A percentile compares a stretch with the other conserved stretches of the same genome.
Conservation (phyloP, 352 stramenopile genomes). For the Phytophthora pini region DNA sequence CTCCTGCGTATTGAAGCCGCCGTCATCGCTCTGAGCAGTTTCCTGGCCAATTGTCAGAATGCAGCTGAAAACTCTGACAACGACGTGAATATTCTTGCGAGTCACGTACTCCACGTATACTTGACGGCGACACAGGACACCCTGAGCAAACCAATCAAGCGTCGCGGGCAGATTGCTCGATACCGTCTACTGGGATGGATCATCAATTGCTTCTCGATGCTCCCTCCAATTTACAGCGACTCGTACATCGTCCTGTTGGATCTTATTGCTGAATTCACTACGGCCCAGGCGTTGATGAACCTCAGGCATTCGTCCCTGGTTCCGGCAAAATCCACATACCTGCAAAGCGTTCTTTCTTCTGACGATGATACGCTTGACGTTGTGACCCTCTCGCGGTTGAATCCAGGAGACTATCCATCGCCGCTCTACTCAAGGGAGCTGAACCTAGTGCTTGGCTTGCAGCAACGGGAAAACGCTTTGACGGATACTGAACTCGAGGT, state of each 20-base stretch:
- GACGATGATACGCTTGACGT: conserved; percentile 72
- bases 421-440: conserved; percentile 77
- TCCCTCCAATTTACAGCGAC: conserved; percentile 83
- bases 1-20: conserved; percentile 85
- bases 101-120: conserved; percentile 78
- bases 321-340: conserved; percentile 68
- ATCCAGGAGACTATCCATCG: conserved; percentile 67
- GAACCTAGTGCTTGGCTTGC: conserved; percentile 76
- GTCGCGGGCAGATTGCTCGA: conserved; percentile 78
- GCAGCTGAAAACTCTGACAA: conserved; percentile 37
- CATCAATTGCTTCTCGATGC: conserved; percentile 74
- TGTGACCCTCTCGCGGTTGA: conserved; percentile 56
- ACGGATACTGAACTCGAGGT: conserved; percentile 86
- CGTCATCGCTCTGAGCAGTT: conserved; percentile 71
- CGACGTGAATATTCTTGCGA: conserved; percentile 64
- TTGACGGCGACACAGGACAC: conserved; percentile 62
- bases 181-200: conserved; percentile 83
- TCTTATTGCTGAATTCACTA: conserved; percentile 81
- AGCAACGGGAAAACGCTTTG: conserved; percentile 74
- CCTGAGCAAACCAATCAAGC: conserved; percentile 80
- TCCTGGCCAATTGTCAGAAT: conserved; percentile 50
- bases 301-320: conserved; percentile 62
- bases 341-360: conserved; percentile 61
- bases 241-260: conserved; percentile 84
- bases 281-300: conserved; percentile 78